phyloP scores from a whole-genome alignment of 352 stramenopile species.

The Thraustochytrium striatum region DNA sequence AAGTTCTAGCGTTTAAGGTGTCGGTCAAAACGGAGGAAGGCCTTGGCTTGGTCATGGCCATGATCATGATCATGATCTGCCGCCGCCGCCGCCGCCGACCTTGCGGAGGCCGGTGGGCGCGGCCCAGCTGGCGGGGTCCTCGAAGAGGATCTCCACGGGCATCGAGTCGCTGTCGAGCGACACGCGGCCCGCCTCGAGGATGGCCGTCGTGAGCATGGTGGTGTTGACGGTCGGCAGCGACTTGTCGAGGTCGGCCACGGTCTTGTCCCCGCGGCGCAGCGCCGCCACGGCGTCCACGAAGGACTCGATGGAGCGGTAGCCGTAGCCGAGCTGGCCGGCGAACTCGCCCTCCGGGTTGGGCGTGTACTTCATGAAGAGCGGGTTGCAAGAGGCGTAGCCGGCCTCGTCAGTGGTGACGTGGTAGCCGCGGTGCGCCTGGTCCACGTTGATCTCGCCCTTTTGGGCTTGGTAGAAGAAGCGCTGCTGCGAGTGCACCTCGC shows the following conservation, averaged over 20 bases:
- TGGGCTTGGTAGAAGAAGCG: constrained; percentile 83
- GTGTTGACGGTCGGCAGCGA: constrained; percentile 70
- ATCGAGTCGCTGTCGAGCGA: constrained; percentile 67
- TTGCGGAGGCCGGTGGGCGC: constrained; percentile 14
- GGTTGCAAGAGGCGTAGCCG: constrained; percentile 74
- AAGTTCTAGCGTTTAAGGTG: too few species aligned
- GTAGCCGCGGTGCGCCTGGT: constrained; percentile 81
- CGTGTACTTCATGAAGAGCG: constrained; percentile 87
- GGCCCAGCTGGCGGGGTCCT: constrained; percentile 47
- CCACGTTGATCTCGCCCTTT: constrained; percentile 76
- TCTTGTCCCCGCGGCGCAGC: constrained; percentile 62
- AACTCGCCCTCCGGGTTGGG: constrained; percentile 74
- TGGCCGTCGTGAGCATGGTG: constrained; percentile 76
- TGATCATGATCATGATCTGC: too few species aligned
- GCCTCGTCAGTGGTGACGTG: constrained; percentile 65
- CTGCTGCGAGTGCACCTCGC: constrained; percentile 81
- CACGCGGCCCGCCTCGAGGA: constrained; percentile 72
- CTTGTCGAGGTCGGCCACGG: constrained; percentile 65
- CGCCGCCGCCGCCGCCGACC: too few species aligned
- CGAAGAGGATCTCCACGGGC: constrained; percentile 74
- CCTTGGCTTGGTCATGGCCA: too few species aligned
- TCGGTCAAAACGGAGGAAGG: too few species aligned
- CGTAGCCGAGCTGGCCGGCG: constrained; percentile 75
- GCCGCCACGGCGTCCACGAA: constrained; percentile 72
- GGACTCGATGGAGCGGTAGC: constrained; percentile 71